Evolutionary conservation across 805 yeast genomes (phyloP), one percentile per base, ranked within the genome.

Genomic region (Monosporozyma aquatica): DNA sequence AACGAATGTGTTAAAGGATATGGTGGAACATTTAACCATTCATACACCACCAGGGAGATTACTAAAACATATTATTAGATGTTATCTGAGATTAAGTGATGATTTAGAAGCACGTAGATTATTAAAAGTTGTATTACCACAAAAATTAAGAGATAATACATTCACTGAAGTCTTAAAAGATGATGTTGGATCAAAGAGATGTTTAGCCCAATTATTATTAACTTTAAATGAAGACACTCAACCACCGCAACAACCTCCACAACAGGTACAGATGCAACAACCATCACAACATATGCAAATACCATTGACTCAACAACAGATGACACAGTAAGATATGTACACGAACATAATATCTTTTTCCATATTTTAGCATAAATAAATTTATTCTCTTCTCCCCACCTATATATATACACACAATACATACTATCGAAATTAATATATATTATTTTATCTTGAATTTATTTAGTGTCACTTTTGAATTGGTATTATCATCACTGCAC

Each of bases 31-130:
- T 64, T 67, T 90, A 46, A 77, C 80, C 2, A 74, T 75, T 38
- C 73, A 77, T 49, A 54, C 61, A 5, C 86, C 82, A 44, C 82
- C 95, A 0, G 87, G 90, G 0, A 74, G 97, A 52, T 69, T 90
- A 40, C 70, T 90, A 47, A 89, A 90, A 59, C 97, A 92, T 58
- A 95, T 90, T 26, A 92, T 90, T 23, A 75, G 97, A 59, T 90
- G 98, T 61, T 90, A 90, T 58, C 70, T 90, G 66, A 75, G 98
- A 49, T 70, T 90, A 38, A 78, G 92, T 36, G 98, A 90, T 59
- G 89, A 90, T 54, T 69, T 78, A 27, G 94, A 94, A 48, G 97
- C 97, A 2, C 72, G 96, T 50, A 83, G 83, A 49, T 87, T 95
- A 0, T 70, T 90, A 50, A 80, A 84, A 37, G 82, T 78, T 45